Evolutionary conservation across 768 basidiomycete genomes (phyloP), one percentile per base, ranked within the genome.

Genomic region (Mycena leptocephala): DNA sequence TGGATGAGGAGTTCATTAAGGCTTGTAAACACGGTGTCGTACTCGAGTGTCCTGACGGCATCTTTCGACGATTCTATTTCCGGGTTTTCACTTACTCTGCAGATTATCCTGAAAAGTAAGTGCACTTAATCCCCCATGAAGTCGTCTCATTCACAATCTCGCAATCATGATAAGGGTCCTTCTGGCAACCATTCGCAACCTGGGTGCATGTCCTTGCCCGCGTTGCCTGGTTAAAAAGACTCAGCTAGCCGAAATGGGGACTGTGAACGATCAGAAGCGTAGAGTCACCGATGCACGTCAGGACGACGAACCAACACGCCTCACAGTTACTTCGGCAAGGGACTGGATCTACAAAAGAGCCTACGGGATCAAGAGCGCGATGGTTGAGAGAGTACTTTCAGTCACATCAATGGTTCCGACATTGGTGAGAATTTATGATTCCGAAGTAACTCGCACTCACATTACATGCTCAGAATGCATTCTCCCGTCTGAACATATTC

Each of bases 181-280:
- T 2, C 74, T 86, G 0, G 81, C 84, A 4, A 80, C 80, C 7
- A 78, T 83, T 43, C 71, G 74, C 26, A 77, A 82, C 41, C 66
- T 76, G 20, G 82, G 82, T 4, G n/a, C 24, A 3, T 82, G 79
- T 64, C 82, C 81, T 16, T 85, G 83, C 59, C 80, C 80, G 3
- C 78, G 79, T 10, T 84, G 82, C 66, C 43, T 80, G 3, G 73
- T 81, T 16, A 46, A 62, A 2, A 83, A 82, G 64, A 48, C 64
- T 0, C 6, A 82, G 0, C 79, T 88, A 22, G 43, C 69, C 16
- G 61, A 78, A 8, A 35, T 88, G 22, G 87, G 86, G 0, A 75
- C 71, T 8, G 39, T 65, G 20, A 51, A 61, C 4, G 78, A 78
- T 37, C 9, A 75, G 48, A 61, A 61, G 30, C 3, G 4, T 30